Percentiles rank a stretch among this genome's conserved stretches.
Evolutionary conservation across 2,329 filamentous ascomycete species (phyloP).

Genomic region (Pseudofabraea citricarpa): DNA sequence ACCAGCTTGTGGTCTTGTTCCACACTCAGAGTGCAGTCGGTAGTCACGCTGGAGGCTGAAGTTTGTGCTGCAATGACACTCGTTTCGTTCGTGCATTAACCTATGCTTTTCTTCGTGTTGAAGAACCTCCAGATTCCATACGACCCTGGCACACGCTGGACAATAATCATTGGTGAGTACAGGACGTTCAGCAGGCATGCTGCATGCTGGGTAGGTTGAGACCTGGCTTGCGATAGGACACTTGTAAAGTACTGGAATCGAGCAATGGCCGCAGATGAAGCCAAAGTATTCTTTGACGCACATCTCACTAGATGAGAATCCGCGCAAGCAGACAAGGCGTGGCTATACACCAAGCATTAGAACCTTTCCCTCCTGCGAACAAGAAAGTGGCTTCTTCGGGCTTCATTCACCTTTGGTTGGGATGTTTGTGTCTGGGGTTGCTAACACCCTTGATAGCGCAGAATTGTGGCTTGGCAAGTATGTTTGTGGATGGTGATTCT

Average conservation of each 20-base stretch:
- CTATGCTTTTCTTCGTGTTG: conserved; percentile 21
- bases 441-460: too few relatives aligned
- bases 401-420: too few relatives aligned
- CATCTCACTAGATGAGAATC: too few relatives aligned
- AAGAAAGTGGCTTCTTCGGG: too few relatives aligned
- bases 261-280: conserved; percentile 44
- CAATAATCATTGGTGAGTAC: conserved; percentile 20
- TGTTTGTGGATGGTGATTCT: too few relatives aligned
- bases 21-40: not conserved
- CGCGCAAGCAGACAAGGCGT: too few relatives aligned
- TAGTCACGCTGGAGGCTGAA: conserved; percentile 13
- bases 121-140: conserved; percentile 24
- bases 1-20: not conserved
- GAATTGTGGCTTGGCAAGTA: too few relatives aligned
- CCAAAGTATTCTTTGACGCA: conserved; percentile 41
- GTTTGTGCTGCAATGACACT: conserved; percentile 21
- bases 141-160: conserved; percentile 22
- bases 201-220: conserved; percentile 20
- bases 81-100: conserved; percentile 12
- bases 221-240: conserved; percentile 32
- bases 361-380: too few relatives aligned
- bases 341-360: too few relatives aligned
- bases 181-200: conserved; percentile 20
- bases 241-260: conserved; percentile 32
- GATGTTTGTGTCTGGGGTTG: too few relatives aligned